Percentiles rank a stretch among this genome's conserved stretches.
phyloP scores from a whole-genome alignment of 306 rosid genomes.

The Cucurbita moschata region DNA sequence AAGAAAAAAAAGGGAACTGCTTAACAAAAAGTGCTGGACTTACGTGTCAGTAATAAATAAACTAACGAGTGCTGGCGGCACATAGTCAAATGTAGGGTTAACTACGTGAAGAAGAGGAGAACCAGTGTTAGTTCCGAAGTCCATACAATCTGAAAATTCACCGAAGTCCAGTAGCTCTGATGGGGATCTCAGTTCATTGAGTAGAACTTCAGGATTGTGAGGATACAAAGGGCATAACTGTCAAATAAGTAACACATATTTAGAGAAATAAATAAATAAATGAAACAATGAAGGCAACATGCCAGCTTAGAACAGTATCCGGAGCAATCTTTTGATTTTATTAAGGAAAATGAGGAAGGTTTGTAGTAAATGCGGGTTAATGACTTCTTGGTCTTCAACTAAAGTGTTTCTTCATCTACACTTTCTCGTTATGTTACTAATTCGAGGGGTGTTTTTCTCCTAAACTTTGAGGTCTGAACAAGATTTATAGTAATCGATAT shows the following conservation, averaged over 20 bases:
- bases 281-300: neutral
- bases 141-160: conserved; percentile 92
- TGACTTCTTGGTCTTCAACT: too few relatives aligned
- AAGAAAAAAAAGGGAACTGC: neutral
- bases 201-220: conserved; percentile 77
- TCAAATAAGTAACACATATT: conserved; percentile 10
- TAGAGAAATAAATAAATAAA: neutral
- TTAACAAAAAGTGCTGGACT: conserved; percentile 20
- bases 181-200: conserved; percentile 93
- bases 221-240: conserved; percentile 97
- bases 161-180: conserved; percentile 96
- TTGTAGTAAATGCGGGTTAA: neutral
- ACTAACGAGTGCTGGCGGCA: conserved; percentile 85
- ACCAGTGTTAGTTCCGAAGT: conserved; percentile 56
- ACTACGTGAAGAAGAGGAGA: conserved; percentile 72
- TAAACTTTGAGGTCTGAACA: neutral
- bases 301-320: neutral
- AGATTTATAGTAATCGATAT: neutral
- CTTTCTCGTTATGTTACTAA: too few relatives aligned
- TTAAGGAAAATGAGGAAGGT: neutral
- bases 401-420: too few relatives aligned
- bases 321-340: neutral
- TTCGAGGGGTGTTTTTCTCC: neutral
- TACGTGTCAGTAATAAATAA: conserved; percentile 94
- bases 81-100: conserved; percentile 87